Evolutionary conservation across 495 filamentous ascomycete species (phyloP).

Genomic region (Aspergillus egyptiacus): DNA sequence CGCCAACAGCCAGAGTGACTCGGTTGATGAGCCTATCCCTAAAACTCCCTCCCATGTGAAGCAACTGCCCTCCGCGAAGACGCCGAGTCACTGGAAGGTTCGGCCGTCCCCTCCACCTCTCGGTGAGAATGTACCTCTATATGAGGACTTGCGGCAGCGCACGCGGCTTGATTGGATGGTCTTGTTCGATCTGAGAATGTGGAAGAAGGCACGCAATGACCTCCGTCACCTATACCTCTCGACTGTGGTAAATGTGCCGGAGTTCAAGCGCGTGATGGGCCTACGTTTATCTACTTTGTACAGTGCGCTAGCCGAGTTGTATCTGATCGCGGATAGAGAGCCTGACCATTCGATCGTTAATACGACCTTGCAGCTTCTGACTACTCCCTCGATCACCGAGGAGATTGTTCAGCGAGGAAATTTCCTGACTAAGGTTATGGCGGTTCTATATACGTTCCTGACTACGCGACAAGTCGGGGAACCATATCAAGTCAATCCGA

Average conservation of each 20-base stretch:
- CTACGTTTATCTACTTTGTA: slow-evolving; percentile 90
- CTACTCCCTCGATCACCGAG: slow-evolving; percentile 89
- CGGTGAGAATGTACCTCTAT: slow-evolving; percentile 52
- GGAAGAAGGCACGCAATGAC: slow-evolving; percentile 90
- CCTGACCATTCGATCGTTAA: slow-evolving; percentile 99
- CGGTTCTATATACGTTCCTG: slow-evolving; percentile 94
- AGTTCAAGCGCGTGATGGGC: slow-evolving; percentile 94
- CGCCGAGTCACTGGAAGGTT: slow-evolving; percentile 81
- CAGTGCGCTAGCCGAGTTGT: slow-evolving; percentile 86
- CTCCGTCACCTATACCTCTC: slow-evolving; percentile 92
- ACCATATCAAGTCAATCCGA: slow-evolving; percentile 76
- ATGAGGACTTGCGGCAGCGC: slow-evolving; percentile 81
- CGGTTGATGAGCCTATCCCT: slow-evolving; percentile 33
- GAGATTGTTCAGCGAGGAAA: slow-evolving; percentile 95
- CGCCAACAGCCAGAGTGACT: not conserved
- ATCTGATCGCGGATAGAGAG: slow-evolving; percentile 92
- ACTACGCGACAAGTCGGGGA: slow-evolving; percentile 93
- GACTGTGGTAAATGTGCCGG: slow-evolving; percentile 87
- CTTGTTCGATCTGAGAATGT: slow-evolving; percentile 90
- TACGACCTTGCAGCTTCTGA: slow-evolving; percentile 90
- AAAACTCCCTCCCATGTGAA: slow-evolving; percentile 29
- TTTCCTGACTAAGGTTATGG: slow-evolving; percentile 89
- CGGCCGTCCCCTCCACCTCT: slow-evolving; percentile 58
- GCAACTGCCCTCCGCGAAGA: slow-evolving; percentile 32
- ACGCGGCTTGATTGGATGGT: slow-evolving; percentile 93